A percentile compares a stretch with the other conserved stretches of the same genome.
Conservation (phyloP, 257 asterid genomes). For the Plantago elongata region DNA sequence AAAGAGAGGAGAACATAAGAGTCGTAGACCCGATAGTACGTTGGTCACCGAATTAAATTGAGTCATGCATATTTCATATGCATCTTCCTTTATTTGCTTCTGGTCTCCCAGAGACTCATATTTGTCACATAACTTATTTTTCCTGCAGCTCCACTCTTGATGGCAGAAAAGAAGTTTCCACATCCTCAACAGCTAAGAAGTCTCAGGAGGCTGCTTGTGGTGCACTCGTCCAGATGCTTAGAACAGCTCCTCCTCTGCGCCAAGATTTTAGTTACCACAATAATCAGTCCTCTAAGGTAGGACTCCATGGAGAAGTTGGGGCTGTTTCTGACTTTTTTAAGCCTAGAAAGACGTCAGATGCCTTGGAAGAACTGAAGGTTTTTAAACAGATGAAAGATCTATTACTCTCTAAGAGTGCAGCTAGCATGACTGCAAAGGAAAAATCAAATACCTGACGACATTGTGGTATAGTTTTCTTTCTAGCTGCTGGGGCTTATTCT, state of each 20-base stretch:
- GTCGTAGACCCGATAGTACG: background rate
- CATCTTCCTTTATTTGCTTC: conserved; percentile 9
- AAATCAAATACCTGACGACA: conserved; percentile 20
- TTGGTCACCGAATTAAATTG: background rate
- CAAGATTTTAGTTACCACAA: conserved; percentile 53
- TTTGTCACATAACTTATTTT: conserved; percentile 6
- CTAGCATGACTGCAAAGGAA: conserved; percentile 28
- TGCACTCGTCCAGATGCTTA: conserved; percentile 86
- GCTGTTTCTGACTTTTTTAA: conserved; percentile 50
- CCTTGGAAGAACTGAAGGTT: conserved; percentile 78
- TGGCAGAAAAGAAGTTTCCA: conserved; percentile 47
- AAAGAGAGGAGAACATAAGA: no score
- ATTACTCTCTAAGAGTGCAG: conserved; percentile 63
- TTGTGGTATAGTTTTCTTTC: conserved; percentile 14
- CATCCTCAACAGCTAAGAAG: conserved; percentile 37
- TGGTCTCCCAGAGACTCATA: conserved; percentile 4
- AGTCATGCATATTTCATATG: background rate
- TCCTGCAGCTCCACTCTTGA: conserved; percentile 46
- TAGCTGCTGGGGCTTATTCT: conserved; percentile 8
- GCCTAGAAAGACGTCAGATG: conserved; percentile 72
- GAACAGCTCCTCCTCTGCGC: conserved; percentile 77
- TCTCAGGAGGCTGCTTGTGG: conserved; percentile 90
- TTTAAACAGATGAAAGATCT: conserved; percentile 70
- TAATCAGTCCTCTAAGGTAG: conserved; percentile 34
- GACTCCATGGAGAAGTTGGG: conserved; percentile 37